Conservation (phyloP, 768 basidiomycete genomes). For the Tulasnella sp. region DNA sequence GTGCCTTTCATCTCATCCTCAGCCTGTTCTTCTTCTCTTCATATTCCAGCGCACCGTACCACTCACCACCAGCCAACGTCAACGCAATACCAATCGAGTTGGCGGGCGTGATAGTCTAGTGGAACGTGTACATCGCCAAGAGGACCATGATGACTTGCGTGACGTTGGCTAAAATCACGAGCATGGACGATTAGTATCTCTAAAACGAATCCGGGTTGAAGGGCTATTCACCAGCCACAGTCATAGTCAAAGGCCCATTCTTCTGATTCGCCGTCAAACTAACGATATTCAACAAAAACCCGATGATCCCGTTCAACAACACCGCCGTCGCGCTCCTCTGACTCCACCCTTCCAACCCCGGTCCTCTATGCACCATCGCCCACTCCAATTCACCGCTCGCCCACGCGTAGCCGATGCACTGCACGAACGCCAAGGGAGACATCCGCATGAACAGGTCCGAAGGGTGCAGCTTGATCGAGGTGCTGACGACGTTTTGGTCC, state of each 20-base stretch:
- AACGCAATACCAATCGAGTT: slow-evolving; percentile 79
- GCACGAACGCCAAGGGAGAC: slow-evolving; percentile 84
- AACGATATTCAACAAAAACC: slow-evolving; percentile 88
- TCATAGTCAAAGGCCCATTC: slow-evolving; percentile 83
- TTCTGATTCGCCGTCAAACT: slow-evolving; percentile 92
- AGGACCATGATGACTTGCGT: slow-evolving; percentile 90
- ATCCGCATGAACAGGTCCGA: slow-evolving; percentile 84
- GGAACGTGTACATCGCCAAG: slow-evolving; percentile 73
- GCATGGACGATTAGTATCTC: too few relatives aligned
- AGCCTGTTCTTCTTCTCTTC: slow-evolving; percentile 22
- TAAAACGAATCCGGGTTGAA: background rate
- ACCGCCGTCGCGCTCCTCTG: slow-evolving; percentile 38
- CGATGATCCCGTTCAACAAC: slow-evolving; percentile 72
- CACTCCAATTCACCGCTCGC: slow-evolving; percentile 69
- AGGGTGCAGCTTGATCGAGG: slow-evolving; percentile 46
- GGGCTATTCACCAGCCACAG: slow-evolving; percentile 68
- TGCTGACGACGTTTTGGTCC: background rate
- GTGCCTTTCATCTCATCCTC: too few relatives aligned
- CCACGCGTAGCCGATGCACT: slow-evolving; percentile 73
- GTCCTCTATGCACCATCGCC: slow-evolving; percentile 46
- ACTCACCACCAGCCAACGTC: slow-evolving; percentile 79
- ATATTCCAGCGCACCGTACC: slow-evolving; percentile 65
- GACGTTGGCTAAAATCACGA: slow-evolving; percentile 54
- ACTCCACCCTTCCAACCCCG: slow-evolving; percentile 25
- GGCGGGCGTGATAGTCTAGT: slow-evolving; percentile 66